These are phyloP conservation scores for Lathyrus sativus DNA, from an alignment of 306 rosid species.

Conservation along the genomic window DNA sequence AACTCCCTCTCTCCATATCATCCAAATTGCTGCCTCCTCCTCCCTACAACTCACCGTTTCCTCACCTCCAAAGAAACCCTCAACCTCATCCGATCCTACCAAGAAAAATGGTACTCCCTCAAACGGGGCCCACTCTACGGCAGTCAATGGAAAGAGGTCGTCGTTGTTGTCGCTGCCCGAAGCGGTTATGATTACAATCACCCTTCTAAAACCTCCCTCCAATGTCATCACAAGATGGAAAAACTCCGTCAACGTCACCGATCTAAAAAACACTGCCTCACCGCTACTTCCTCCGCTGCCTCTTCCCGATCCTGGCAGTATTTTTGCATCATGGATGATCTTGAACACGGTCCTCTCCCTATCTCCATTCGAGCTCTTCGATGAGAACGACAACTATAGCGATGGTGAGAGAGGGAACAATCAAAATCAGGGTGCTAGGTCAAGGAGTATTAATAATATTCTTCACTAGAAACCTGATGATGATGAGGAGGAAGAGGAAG, in stretches of 20 bases:
- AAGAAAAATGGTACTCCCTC: conserved; percentile 86
- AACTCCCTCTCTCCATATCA: no score
- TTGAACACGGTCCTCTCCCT: conserved; percentile 83
- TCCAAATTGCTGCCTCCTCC: no score
- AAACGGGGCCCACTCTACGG: conserved; percentile 76
- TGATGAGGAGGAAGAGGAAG: conserved; percentile 2
- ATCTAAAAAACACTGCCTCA: conserved; percentile 49
- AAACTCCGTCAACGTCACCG: conserved; percentile 92
- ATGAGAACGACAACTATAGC: conserved; percentile 21
- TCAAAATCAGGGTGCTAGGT: conserved; percentile 29
- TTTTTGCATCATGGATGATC: conserved; percentile 64
- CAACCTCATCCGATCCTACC: conserved; percentile 79
- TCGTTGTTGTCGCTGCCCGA: conserved; percentile 77
- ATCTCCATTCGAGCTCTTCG: conserved; percentile 61
- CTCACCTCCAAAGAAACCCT: conserved; percentile 53
- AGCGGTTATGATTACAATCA: conserved; percentile 68
- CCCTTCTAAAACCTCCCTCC: conserved; percentile 66
- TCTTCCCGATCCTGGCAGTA: conserved; percentile 56
- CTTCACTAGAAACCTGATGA: conserved; percentile 39
- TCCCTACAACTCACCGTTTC: not conserved
- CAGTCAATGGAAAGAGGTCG: conserved; percentile 88
- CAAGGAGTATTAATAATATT: conserved; percentile 53
- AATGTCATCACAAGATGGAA: conserved; percentile 94
- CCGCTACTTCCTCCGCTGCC: not conserved
- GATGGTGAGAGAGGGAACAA: conserved; percentile 22